Base-by-base conservation (phyloP, 2,329 filamentous ascomycete genomes). In the Colletotrichum aenigma region DNA sequence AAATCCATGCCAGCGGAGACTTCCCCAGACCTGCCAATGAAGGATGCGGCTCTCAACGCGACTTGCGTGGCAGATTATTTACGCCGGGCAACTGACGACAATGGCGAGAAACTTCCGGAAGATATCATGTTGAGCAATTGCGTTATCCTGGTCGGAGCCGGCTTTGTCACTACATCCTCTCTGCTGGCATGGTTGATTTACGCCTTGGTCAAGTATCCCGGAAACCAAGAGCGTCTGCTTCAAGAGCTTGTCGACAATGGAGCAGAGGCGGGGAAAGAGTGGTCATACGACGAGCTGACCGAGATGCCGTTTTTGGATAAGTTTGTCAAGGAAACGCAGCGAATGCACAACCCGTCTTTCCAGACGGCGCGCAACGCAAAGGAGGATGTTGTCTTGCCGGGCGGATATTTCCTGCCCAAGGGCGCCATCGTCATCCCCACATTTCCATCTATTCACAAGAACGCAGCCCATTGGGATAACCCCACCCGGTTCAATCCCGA, bases 61-160 rank as follows among this genome's bases (percentile, higher is more conserved):
- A 62, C 70, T 7, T 61, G 70, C 36, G 70, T 73, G 3, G 71
- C 71, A n/a, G 71, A 74, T 15, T 74, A 65, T 38, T 12, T 74
- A 5, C 56, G 71, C 5, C 66, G 66, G 2, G 71, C 66, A 2
- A 65, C 58, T 6, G 66, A 70, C 7, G 70, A 74, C 43, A 64
- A 65, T 5, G 66, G 66, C 1, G 32, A 65, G 1, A 65, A 58
- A 10, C 26, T 70, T 1, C 71, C 71, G 1, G 66, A 70, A 10
- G 26, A 70, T 4, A 13, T 74, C 12, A 70, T 74, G 66, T 6
- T 74, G 1, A 65, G 66, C 43, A 74, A 70, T 7, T 70, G 58
- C n/a, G 71, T 74, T 24, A 65, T 74, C 13, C 10, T 74, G 71
- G 43, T 74, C 1, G 71, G 71, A 6, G 71, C 71, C 2, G 71